Percentiles rank a stretch among this genome's conserved stretches.
These are phyloP conservation scores for Leucocoprinus sp. DNA, from an alignment of 768 basidiomycete species.

Conservation along the genomic window DNA sequence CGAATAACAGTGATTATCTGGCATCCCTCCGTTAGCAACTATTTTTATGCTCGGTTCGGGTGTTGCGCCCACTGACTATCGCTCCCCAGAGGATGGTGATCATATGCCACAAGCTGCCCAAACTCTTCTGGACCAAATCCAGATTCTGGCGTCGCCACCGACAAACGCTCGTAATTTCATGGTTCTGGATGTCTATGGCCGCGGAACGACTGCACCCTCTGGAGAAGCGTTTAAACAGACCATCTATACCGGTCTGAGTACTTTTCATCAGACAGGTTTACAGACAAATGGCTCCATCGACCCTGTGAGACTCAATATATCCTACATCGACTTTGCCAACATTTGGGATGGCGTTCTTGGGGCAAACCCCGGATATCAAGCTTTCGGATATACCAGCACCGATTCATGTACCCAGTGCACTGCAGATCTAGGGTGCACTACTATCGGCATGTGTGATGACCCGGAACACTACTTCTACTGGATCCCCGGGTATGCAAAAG, in stretches of 20 bases:
- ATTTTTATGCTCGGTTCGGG: neutral
- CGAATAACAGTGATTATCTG: constrained; percentile 30
- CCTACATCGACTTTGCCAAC: constrained; percentile 38
- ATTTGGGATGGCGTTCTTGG: constrained; percentile 44
- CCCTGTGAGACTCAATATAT: constrained; percentile 27
- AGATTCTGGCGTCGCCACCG: constrained; percentile 37
- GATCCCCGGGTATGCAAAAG: constrained; percentile 41
- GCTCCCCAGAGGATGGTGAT: constrained; percentile 32
- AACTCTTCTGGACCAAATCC: constrained; percentile 35
- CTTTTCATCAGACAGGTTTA: constrained; percentile 19
- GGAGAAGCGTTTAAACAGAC: constrained; percentile 42
- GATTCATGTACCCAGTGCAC: constrained; percentile 24
- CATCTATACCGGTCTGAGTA: constrained; percentile 32
- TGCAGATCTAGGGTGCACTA: constrained; percentile 24
- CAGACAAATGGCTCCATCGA: constrained; percentile 11
- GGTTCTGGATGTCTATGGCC: constrained; percentile 42
- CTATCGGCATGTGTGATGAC: constrained; percentile 27
- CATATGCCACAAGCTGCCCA: constrained; percentile 38
- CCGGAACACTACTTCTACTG: constrained; percentile 47
- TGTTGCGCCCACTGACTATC: neutral
- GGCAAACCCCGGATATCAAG: constrained; percentile 31
- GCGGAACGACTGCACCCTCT: constrained; percentile 28
- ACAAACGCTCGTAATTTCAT: constrained; percentile 44
- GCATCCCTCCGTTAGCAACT: constrained; percentile 30
- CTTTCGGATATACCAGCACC: constrained; percentile 40